phyloP scores from a whole-genome alignment of 1,284 basidiomycete species.

The Ganoderma leucocontextum region DNA sequence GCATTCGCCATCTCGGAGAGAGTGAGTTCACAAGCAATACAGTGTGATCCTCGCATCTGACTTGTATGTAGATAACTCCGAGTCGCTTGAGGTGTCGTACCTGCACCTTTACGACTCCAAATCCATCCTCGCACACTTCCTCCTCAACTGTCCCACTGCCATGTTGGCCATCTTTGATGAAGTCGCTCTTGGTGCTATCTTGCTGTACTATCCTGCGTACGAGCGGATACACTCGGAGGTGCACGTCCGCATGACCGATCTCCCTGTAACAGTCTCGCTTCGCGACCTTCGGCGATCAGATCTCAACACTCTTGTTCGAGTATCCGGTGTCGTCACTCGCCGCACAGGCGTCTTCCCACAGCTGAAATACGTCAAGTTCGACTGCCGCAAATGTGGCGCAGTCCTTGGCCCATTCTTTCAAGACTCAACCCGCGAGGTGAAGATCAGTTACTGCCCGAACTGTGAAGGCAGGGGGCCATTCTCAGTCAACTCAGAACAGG shows the following conservation, averaged over 20 bases:
- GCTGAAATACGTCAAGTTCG: constrained; percentile 99
- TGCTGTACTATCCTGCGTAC: constrained; percentile 96
- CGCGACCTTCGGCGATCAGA: constrained; percentile 94
- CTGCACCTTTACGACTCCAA: constrained; percentile 91
- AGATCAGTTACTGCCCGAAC: constrained; percentile 92
- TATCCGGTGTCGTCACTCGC: constrained; percentile 97
- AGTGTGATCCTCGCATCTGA: constrained; percentile 2
- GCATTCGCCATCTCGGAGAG: constrained; percentile 95
- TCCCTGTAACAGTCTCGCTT: constrained; percentile 89
- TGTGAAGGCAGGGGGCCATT: constrained; percentile 97
- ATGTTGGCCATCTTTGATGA: constrained; percentile 97
- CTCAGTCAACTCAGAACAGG: constrained; percentile 95
- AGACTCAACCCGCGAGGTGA: constrained; percentile 94
- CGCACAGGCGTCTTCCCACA: constrained; percentile 98
- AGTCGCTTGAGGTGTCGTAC: constrained; percentile 97
- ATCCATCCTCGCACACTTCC: constrained; percentile 96
- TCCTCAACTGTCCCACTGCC: constrained; percentile 92
- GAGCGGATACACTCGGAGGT: constrained; percentile 98
- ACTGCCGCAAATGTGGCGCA: constrained; percentile 93
- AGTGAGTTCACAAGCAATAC: constrained; percentile 59
- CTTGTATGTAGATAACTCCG: constrained; percentile 81
- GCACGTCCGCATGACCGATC: constrained; percentile 95
- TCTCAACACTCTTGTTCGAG: constrained; percentile 95
- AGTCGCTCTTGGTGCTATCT: constrained; percentile 92
- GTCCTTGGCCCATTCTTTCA: constrained; percentile 98